These are phyloP conservation scores for Hypomontagnella monticulosa DNA, from an alignment of 495 filamentous ascomycete genomes.

Conservation along the genomic window DNA sequence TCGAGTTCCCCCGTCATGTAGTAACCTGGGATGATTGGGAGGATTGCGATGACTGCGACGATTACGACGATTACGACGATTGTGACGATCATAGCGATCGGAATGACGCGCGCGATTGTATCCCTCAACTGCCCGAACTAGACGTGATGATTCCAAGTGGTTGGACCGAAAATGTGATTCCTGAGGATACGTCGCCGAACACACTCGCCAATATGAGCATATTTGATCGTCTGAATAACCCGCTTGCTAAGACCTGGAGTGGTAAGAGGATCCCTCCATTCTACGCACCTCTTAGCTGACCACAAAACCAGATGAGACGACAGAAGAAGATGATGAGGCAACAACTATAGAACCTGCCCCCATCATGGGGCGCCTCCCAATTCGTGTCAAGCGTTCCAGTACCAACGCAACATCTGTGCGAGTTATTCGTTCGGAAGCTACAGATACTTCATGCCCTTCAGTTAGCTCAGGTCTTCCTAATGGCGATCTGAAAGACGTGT, in stretches of 20 bases:
- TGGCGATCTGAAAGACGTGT: neutral
- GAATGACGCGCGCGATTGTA: too few relatives aligned
- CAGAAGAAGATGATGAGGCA: neutral
- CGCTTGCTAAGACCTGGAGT: neutral
- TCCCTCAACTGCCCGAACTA: slow-evolving; percentile 33
- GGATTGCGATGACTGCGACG: too few relatives aligned
- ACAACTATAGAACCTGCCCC: neutral
- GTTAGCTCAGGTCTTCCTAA: neutral
- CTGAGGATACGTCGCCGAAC: slow-evolving; percentile 10
- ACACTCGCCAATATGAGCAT: slow-evolving; percentile 26
- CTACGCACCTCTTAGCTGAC: neutral
- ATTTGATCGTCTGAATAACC: slow-evolving; percentile 20
- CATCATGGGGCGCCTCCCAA: slow-evolving; percentile 1
- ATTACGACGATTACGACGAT: too few relatives aligned
- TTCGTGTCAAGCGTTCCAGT: slow-evolving; percentile 11
- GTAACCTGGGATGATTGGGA: slow-evolving; percentile 17
- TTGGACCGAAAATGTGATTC: neutral
- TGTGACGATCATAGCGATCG: too few relatives aligned
- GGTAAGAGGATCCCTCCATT: slow-evolving; percentile 18
- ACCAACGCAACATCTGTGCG: neutral
- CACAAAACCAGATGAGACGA: neutral
- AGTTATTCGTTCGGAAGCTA: neutral
- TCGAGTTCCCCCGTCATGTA: neutral
- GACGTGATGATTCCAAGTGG: slow-evolving; percentile 23
- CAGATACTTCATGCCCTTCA: neutral